Evolutionary conservation across 257 asterid genomes (phyloP).

Genomic region (Lavandula angustifolia): DNA sequence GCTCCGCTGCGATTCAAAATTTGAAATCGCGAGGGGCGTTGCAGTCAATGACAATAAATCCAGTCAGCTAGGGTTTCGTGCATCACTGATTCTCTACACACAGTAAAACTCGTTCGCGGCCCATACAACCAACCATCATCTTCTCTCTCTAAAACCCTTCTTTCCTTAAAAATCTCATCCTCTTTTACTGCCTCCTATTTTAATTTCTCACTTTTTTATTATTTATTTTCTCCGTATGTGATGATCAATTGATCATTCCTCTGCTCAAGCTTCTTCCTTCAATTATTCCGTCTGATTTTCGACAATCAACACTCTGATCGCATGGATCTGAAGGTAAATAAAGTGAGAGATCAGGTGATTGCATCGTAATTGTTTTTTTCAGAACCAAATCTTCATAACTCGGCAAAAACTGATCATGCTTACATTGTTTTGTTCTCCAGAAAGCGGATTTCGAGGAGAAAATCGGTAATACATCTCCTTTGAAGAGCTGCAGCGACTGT

Average conservation of each 20-base stretch:
- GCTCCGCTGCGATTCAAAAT: constrained; percentile 33
- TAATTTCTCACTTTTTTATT: background rate
- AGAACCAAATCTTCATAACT: constrained; percentile 4
- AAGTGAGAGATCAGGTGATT: constrained; percentile 44
- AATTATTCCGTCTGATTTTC: background rate
- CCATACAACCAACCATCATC: background rate
- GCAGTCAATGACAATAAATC: constrained; percentile 25
- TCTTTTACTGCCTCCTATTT: background rate
- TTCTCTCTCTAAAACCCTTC: constrained; percentile 30
- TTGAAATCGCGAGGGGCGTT: constrained; percentile 46
- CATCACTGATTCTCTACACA: constrained; percentile 40
- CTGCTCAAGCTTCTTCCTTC: background rate
- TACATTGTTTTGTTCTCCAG: constrained; percentile 36
- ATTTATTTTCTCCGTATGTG: background rate
- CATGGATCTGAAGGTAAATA: constrained; percentile 79
- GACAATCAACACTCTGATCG: constrained; percentile 31
- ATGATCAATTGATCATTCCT: constrained; percentile 16
- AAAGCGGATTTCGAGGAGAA: constrained; percentile 40
- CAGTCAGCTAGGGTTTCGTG: constrained; percentile 66
- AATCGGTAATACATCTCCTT: constrained; percentile 29
- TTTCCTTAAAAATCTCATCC: constrained; percentile 22
- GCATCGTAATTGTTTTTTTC: background rate
- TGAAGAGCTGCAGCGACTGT: constrained; percentile 71
- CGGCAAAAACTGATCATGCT: background rate
- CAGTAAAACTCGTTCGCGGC: constrained; percentile 7